Evolutionary conservation across 1,139 yeast species (phyloP).

Genomic region (Yamadazyma taylorii): DNA sequence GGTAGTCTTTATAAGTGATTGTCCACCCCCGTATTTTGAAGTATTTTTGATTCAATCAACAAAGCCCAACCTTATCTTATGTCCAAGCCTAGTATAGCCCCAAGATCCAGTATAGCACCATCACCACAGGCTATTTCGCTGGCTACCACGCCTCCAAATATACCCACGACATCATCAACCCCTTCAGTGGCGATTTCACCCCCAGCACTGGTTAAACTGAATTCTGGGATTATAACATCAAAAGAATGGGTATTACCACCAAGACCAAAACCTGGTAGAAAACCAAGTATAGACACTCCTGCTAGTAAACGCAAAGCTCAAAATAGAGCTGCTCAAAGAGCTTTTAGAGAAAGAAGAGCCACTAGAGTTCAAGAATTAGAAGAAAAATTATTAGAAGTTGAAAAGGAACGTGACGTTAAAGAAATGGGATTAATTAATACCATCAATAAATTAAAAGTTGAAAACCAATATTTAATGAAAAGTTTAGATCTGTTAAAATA

Average conservation of each 20-base stretch:
- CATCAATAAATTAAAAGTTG: slow-evolving; percentile 41
- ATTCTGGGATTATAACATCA: slow-evolving; percentile 56
- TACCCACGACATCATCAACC: slow-evolving; percentile 7
- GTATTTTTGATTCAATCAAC: too few species aligned
- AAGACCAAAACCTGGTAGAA: slow-evolving; percentile 86
- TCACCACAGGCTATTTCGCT: slow-evolving; percentile 23
- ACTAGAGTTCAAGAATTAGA: slow-evolving; percentile 53
- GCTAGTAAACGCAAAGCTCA: slow-evolving; percentile 85
- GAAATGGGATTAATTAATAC: slow-evolving; percentile 61
- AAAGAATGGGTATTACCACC: slow-evolving; percentile 92
- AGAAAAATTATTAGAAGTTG: slow-evolving; percentile 55
- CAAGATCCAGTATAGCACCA: slow-evolving; percentile 33
- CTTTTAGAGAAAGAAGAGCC: slow-evolving; percentile 82
- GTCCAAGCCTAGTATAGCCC: slow-evolving; percentile 31
- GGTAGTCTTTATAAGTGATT: too few species aligned
- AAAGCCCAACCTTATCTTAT: too few species aligned
- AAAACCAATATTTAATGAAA: slow-evolving; percentile 38
- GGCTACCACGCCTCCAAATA: slow-evolving; percentile 21
- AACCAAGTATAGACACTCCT: slow-evolving; percentile 75
- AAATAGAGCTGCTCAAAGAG: slow-evolving; percentile 93
- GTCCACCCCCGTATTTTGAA: too few species aligned
- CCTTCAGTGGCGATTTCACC: slow-evolving; percentile 17
- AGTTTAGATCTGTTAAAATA: slow-evolving; percentile 36
- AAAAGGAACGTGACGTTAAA: slow-evolving; percentile 60
- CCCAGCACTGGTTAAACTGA: slow-evolving; percentile 12